Conservation (phyloP, 257 asterid species). For the Paulownia fortunei region DNA sequence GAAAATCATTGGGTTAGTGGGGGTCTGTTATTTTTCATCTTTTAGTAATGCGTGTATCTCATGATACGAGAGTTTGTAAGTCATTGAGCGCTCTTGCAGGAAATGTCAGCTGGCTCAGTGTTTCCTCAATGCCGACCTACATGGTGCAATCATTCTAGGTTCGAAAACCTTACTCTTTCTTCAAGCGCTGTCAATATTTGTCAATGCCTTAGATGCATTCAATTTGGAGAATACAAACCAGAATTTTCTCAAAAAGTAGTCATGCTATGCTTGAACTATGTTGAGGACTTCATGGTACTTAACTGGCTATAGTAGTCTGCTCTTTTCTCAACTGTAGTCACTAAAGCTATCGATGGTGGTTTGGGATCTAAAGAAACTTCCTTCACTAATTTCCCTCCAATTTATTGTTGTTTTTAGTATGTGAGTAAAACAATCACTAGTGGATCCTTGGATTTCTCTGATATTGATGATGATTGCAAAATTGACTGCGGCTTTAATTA, state of each 20-base stretch:
- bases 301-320: not conserved
- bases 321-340: not conserved
- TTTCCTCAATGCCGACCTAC: conserved; percentile 78
- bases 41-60: conserved; percentile 5
- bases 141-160: conserved; percentile 87
- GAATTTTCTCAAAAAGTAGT: not conserved
- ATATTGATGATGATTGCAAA: not conserved
- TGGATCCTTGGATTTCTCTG: conserved; percentile 1
- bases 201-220: conserved; percentile 19
- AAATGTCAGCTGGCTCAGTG: conserved; percentile 77
- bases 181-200: not conserved
- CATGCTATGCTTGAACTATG: not conserved
- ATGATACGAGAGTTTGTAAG: not conserved
- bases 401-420: not conserved
- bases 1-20: conserved; percentile 68
- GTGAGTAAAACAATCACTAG: not conserved
- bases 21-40: conserved; percentile 15
- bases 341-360: not conserved
- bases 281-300: conserved; percentile 8
- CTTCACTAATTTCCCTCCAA: not conserved
- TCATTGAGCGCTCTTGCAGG: conserved; percentile 56
- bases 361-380: not conserved
- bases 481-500: not conserved
- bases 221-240: not conserved
- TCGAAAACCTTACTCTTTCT: conserved; percentile 28